Evolutionary conservation across 2,329 filamentous ascomycete species (phyloP).

Genomic region (Fusarium sp.): DNA sequence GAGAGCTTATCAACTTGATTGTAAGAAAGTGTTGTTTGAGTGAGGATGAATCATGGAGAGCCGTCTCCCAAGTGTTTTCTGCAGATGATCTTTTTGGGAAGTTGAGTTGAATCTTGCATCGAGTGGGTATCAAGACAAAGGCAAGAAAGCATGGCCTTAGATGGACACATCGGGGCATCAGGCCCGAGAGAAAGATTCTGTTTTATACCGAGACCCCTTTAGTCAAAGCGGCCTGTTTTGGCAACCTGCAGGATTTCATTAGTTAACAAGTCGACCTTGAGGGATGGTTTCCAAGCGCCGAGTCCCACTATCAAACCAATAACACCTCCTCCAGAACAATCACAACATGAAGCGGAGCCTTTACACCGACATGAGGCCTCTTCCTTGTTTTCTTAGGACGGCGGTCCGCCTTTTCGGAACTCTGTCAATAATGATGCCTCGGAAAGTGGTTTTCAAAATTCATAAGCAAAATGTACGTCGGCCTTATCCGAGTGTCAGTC

Average conservation of each 20-base stretch:
- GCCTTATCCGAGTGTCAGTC: neutral
- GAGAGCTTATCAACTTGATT: conserved; percentile 92
- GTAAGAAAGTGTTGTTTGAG: conserved; percentile 84
- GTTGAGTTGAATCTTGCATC: conserved; percentile 41
- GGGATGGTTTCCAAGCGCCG: neutral
- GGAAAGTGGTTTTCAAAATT: neutral
- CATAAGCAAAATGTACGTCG: neutral
- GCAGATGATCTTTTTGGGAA: conserved; percentile 87
- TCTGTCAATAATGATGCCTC: neutral
- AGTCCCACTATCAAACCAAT: neutral
- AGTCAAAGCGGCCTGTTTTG: conserved; percentile 86
- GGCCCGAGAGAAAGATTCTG: conserved; percentile 75
- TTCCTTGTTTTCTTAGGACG: neutral
- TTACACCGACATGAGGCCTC: neutral
- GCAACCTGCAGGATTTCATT: neutral
- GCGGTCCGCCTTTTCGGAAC: neutral
- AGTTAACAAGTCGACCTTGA: neutral
- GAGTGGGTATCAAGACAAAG: no score
- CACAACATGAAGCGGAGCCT: neutral
- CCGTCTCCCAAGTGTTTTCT: conserved; percentile 87
- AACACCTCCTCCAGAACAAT: neutral
- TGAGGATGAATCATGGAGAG: conserved; percentile 81
- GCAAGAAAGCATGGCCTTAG: conserved; percentile 82
- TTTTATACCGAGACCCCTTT: conserved; percentile 60
- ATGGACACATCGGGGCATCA: conserved; percentile 90